A percentile compares a stretch with the other conserved stretches of the same genome.
phyloP scores from a whole-genome alignment of 495 filamentous ascomycete species.

The Neohortaea acidophila region DNA sequence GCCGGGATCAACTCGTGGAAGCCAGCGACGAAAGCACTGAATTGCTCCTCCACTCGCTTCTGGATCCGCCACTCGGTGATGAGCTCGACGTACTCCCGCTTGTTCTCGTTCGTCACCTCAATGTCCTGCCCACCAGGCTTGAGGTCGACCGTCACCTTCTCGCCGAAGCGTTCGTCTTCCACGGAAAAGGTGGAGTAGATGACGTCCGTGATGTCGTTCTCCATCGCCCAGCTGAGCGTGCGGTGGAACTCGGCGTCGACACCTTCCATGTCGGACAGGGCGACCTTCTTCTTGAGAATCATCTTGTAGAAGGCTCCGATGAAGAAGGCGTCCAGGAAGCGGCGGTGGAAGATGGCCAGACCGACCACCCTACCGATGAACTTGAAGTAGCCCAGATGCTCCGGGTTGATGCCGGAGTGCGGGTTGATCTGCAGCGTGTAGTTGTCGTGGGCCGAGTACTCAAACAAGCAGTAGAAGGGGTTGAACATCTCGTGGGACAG shows the following conservation, averaged over 20 bases:
- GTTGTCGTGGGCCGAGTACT: slow-evolving; percentile 99
- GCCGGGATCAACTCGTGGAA: slow-evolving; percentile 96
- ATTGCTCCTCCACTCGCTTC: slow-evolving; percentile 94
- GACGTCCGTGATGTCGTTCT: slow-evolving; percentile 88
- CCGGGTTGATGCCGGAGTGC: slow-evolving; percentile 97
- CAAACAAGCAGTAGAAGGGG: slow-evolving; percentile 98
- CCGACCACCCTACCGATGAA: slow-evolving; percentile 98
- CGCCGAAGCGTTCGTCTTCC: slow-evolving; percentile 94
- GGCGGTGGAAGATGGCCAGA: slow-evolving; percentile 92
- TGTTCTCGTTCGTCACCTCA: slow-evolving; percentile 92
- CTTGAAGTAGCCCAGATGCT: slow-evolving; percentile 99
- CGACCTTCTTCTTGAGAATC: slow-evolving; percentile 86
- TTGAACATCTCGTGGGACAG: slow-evolving; percentile 99
- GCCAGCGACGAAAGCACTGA: slow-evolving; percentile 90
- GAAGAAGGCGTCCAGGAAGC: slow-evolving; percentile 98
- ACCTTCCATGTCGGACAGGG: slow-evolving; percentile 93
- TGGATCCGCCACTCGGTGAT: slow-evolving; percentile 99
- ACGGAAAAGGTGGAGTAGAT: slow-evolving; percentile 90
- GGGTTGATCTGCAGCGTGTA: slow-evolving; percentile 99
- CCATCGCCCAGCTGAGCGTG: slow-evolving; percentile 89
- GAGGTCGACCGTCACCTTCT: slow-evolving; percentile 78
- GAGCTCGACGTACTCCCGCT: slow-evolving; percentile 69
- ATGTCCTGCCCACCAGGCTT: slow-evolving; percentile 84
- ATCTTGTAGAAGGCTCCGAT: slow-evolving; percentile 99
- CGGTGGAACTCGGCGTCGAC: slow-evolving; percentile 95